Conservation (phyloP, 306 rosid genomes). For the Quercus cerris region DNA sequence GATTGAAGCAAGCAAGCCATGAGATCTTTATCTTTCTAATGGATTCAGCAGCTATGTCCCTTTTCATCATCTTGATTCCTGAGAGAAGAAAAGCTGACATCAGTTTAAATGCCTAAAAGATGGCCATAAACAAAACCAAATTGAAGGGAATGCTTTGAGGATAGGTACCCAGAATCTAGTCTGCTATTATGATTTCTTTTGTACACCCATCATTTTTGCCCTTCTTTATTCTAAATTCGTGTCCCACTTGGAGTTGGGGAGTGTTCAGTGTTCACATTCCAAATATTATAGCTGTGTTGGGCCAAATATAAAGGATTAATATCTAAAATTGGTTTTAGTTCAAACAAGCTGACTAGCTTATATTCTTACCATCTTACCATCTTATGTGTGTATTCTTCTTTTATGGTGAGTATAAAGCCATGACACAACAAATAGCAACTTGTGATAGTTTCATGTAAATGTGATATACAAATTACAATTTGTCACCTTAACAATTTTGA, state of each 20-base stretch:
- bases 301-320: too few relatives aligned
- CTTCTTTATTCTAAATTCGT: not conserved
- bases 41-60: conserved; percentile 8
- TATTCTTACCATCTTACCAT: not conserved
- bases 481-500: too few relatives aligned
- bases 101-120: not conserved
- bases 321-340: too few relatives aligned
- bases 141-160: not conserved
- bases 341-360: not conserved
- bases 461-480: too few relatives aligned
- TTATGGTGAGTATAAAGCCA: too few relatives aligned
- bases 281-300: not conserved
- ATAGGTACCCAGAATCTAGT: not conserved
- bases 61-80: not conserved
- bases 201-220: not conserved
- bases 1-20: not conserved
- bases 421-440: too few relatives aligned
- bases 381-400: not conserved
- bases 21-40: not conserved
- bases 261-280: not conserved
- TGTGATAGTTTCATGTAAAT: too few relatives aligned
- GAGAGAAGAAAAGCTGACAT: conserved; percentile 23
- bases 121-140: not conserved
- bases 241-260: not conserved
- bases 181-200: not conserved